A percentile compares a stretch with the other conserved stretches of the same genome.
Evolutionary conservation across 257 asterid genomes (phyloP).

Genomic region (Gynochthodes officinalis): DNA sequence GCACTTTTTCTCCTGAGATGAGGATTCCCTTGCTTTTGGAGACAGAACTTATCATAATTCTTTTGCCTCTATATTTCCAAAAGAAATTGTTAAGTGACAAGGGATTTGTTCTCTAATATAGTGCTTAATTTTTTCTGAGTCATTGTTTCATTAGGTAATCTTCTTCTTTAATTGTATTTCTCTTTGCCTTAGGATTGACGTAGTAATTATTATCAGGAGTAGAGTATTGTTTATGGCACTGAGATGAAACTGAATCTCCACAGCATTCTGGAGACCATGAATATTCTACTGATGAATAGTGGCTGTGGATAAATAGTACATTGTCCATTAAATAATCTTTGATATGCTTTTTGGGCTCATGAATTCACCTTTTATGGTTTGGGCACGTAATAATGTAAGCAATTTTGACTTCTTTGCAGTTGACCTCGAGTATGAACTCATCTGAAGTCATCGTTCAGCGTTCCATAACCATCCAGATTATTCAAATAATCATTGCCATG

Average conservation of each 20-base stretch:
- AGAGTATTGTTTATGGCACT: not conserved
- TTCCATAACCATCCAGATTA: conserved; percentile 43
- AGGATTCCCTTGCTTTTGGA: not conserved
- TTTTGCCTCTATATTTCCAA: not conserved
- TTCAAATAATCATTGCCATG: conserved; percentile 71
- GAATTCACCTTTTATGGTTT: not conserved
- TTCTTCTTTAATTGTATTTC: not conserved
- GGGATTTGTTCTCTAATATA: not conserved
- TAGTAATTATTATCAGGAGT: not conserved
- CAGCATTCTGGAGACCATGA: not conserved
- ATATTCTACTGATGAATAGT: not conserved
- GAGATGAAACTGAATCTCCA: not conserved
- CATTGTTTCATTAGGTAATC: not conserved
- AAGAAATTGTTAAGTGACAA: no score
- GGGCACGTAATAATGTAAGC: not conserved
- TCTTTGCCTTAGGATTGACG: no score
- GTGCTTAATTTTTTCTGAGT: not conserved
- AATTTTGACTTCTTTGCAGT: conserved; percentile 45
- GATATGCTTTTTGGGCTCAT: not conserved
- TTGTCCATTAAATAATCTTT: not conserved
- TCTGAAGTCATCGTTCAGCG: conserved; percentile 49
- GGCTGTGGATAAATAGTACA: not conserved
- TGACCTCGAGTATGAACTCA: conserved; percentile 51
- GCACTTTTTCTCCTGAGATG: not conserved
- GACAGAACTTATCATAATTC: not conserved